Evolutionary conservation across 1,284 basidiomycete genomes (phyloP).

Genomic region (Marasmius oreades): DNA sequence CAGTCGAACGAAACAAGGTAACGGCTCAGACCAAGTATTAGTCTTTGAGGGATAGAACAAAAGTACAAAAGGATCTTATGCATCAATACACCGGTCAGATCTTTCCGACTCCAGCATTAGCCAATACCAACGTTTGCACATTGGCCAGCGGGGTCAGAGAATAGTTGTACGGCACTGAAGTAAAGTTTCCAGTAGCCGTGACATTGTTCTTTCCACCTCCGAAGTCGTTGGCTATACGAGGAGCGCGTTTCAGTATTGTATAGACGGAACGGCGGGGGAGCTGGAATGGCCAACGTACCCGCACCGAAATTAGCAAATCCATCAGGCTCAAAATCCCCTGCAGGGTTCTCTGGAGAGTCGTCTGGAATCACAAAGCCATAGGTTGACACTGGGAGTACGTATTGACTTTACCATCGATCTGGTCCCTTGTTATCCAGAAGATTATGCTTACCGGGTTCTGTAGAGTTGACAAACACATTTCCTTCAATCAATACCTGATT

Average conservation of each 20-base stretch:
- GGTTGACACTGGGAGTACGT: constrained; percentile 17
- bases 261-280: neutral
- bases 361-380: constrained; percentile 24
- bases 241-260: neutral
- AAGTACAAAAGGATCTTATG: too few species aligned
- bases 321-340: constrained; percentile 22
- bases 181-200: constrained; percentile 20
- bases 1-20: too few species aligned
- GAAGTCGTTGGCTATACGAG: constrained; percentile 18
- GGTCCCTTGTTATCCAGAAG: neutral
- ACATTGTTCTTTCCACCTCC: constrained; percentile 22
- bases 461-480: constrained; percentile 22
- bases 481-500: constrained; percentile 23
- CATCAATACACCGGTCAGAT: neutral
- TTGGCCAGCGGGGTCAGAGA: constrained; percentile 18
- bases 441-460: constrained; percentile 16
- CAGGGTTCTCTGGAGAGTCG: constrained; percentile 20
- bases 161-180: constrained; percentile 20
- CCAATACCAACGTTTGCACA: constrained; percentile 15
- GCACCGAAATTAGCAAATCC: constrained; percentile 23
- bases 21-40: too few species aligned
- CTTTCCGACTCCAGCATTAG: constrained; percentile 17
- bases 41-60: too few species aligned
- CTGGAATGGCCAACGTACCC: constrained; percentile 9
- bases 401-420: neutral